These are phyloP conservation scores for Leccinum incarnatum DNA, from an alignment of 768 basidiomycete species.

Conservation along the genomic window DNA sequence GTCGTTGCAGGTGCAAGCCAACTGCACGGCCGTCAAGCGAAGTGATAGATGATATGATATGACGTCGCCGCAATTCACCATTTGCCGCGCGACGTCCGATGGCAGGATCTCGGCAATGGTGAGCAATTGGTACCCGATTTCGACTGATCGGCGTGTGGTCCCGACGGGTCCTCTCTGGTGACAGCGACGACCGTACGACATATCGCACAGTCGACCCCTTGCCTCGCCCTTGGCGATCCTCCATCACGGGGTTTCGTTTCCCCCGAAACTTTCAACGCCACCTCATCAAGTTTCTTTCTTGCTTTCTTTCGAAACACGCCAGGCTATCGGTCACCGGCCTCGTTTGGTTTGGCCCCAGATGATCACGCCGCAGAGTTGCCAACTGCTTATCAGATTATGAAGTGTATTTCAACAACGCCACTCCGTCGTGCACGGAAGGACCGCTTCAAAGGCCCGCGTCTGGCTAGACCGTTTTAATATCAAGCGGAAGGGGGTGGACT, in stretches of 20 bases:
- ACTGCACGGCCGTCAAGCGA: neutral
- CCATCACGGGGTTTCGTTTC: neutral
- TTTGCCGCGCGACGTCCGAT: neutral
- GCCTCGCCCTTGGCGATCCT: neutral
- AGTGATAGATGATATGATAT: neutral
- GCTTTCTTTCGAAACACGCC: slow-evolving; percentile 16
- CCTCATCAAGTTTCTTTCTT: slow-evolving; percentile 8
- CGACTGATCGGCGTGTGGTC: slow-evolving; percentile 5
- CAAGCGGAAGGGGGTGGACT: slow-evolving; percentile 2
- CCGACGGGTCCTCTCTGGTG: slow-evolving; percentile 1
- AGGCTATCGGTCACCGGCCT: neutral
- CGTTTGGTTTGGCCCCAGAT: slow-evolving; percentile 6
- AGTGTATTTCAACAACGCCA: slow-evolving; percentile 14
- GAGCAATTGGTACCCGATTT: slow-evolving; percentile 2
- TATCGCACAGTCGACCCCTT: neutral
- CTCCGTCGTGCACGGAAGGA: slow-evolving; percentile 23
- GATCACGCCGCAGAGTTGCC: slow-evolving; percentile 24
- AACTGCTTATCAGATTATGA: slow-evolving; percentile 8
- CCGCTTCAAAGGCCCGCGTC: neutral
- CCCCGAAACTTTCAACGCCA: slow-evolving; percentile 15
- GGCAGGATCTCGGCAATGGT: neutral
- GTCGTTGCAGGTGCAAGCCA: slow-evolving; percentile 5
- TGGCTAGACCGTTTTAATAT: neutral
- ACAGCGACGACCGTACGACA: neutral
- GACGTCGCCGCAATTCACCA: neutral